Conservation (phyloP, 768 basidiomycete species). For the Lepiota venenata region DNA sequence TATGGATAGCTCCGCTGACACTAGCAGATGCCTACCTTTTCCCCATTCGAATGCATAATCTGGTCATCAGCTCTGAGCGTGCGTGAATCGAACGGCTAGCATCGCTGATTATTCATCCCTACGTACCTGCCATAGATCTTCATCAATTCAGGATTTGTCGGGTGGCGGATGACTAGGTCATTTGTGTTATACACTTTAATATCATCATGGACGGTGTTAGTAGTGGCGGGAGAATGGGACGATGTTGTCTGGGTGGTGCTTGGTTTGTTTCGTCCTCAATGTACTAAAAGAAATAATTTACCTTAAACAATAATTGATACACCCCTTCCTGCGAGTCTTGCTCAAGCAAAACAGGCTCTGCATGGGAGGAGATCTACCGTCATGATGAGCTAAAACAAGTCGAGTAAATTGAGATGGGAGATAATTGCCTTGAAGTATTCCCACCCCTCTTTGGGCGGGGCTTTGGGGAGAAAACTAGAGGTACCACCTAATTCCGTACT, state of each 20-base stretch:
- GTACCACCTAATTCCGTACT: conserved; percentile 21
- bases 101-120: conserved; percentile 9
- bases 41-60: conserved; percentile 39
- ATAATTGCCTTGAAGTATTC: conserved; percentile 12
- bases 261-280: neutral
- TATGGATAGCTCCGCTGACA: neutral
- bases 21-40: conserved; percentile 29
- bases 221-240: conserved; percentile 22
- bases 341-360: conserved; percentile 6
- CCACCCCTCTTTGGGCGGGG: conserved; percentile 13
- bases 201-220: conserved; percentile 29
- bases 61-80: conserved; percentile 33
- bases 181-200: conserved; percentile 31
- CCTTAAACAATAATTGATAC: conserved; percentile 9
- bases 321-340: neutral
- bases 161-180: conserved; percentile 39
- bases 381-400: neutral
- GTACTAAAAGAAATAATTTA: neutral
- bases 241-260: conserved; percentile 3
- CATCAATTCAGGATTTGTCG: conserved; percentile 30
- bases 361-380: conserved; percentile 5
- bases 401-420: too few species aligned
- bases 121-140: conserved; percentile 33
- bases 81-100: conserved; percentile 33
- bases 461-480: conserved; percentile 9